Base-by-base conservation (phyloP, 768 basidiomycete species). In the Rhizopogon vulgaris region DNA sequence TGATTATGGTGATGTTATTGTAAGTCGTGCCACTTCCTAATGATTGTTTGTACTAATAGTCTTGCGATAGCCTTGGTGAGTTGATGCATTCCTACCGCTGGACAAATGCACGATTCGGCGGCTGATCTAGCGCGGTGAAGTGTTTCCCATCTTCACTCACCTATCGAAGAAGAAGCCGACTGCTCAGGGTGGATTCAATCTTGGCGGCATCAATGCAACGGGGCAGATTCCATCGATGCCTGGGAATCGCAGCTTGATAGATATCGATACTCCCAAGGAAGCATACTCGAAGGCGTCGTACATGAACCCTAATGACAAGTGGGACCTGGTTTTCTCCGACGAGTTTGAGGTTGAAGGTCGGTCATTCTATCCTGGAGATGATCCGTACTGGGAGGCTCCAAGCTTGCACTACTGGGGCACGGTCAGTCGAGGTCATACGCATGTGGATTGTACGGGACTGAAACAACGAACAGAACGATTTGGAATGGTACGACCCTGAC, bases 311-410 rank as follows among this genome's bases (percentile, higher is more conserved):
- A 7, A 67, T 14, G 65, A 69, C 30, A 69, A 71, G 3, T 38
- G 69, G 60, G 66, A 74, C 69, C 71, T 87, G 49, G 81, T 90
- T 15, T 93, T 90, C 67, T 84, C 82, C 1, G 90, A 93, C 63
- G 90, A 92, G 71, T 93, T 93, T 65, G 80, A 91, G 53, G 64
- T 63, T 22, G 85, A 87, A 2, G 89, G 87, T 0, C 71, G 87
- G 10, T 73, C 80, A 6, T 88, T 88, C 63, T 84, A 82, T 66
- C 76, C 82, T 3, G 88, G 82, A 2, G 82, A 83, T 53, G 83
- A 83, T 63, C 83, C 83, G 2, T 84, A 78, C 59, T 85, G 74
- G 74, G 74, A 70, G 46, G 73, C 68, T 1, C 77, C 61, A 1
- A 83, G 78, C 63, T 48, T 84, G 8, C 84, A 87, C 63, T 90